phyloP scores from a whole-genome alignment of 2,329 filamentous ascomycete genomes.

The Colletotrichum chlorophyti region DNA sequence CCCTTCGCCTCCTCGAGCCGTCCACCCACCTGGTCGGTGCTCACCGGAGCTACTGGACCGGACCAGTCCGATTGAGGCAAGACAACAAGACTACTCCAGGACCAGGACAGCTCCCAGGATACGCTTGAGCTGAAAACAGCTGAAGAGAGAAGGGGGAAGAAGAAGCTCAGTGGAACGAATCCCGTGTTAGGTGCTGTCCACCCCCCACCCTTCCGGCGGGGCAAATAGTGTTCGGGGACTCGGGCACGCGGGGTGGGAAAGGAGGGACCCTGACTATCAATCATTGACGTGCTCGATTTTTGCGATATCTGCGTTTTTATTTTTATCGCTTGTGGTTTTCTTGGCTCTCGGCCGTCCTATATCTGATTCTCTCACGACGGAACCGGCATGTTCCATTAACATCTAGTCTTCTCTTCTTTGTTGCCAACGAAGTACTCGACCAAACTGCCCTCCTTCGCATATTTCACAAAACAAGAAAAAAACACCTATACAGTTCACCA shows the following conservation, averaged over 20 bases:
- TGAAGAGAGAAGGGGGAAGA: neutral
- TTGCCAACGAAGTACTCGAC: too few species aligned
- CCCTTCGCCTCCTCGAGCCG: neutral
- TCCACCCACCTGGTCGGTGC: too few species aligned
- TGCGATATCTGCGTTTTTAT: neutral
- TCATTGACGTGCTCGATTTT: slow-evolving; percentile 26
- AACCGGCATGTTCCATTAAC: too few species aligned
- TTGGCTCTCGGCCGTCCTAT: too few species aligned
- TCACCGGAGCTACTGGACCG: neutral
- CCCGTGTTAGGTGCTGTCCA: too few species aligned
- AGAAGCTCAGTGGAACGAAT: neutral
- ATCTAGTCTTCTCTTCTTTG: too few species aligned
- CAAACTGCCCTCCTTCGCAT: neutral
- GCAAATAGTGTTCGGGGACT: slow-evolving; percentile 9
- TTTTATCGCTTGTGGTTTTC: neutral
- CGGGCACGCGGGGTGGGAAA: slow-evolving; percentile 15
- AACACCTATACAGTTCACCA: neutral
- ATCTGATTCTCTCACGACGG: too few species aligned
- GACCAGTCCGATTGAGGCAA: neutral
- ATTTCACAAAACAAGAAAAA: neutral
- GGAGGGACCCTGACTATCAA: slow-evolving; percentile 7
- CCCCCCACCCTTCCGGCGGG: slow-evolving; percentile 22
- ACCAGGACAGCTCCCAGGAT: too few species aligned
- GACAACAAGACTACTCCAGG: too few species aligned
- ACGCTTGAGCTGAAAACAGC: too few species aligned